phyloP scores from a whole-genome alignment of 495 filamentous ascomycete genomes.

The Xylaria sp. region DNA sequence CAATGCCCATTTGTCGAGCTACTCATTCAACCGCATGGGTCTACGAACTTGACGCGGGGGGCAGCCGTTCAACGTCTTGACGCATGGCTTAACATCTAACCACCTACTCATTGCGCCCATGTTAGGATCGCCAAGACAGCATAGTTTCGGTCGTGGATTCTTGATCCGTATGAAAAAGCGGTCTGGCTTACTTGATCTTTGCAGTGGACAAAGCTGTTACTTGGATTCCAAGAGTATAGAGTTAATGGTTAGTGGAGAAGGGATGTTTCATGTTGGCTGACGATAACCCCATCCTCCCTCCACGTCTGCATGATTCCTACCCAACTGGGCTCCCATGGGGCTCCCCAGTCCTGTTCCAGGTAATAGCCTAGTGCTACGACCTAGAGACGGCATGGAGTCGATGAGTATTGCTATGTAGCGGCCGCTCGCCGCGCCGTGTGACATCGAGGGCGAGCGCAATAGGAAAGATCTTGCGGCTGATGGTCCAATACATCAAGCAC shows the following conservation, averaged over 20 bases:
- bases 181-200: conserved; percentile 14
- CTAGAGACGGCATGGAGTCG: neutral
- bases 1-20: neutral
- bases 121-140: neutral
- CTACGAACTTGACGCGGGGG: neutral
- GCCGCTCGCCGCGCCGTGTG: conserved; percentile 7
- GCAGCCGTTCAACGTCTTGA: neutral
- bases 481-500: conserved; percentile 11
- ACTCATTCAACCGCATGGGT: neutral
- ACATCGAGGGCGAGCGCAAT: conserved; percentile 3
- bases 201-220: neutral
- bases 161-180: conserved; percentile 11
- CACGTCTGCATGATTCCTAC: conserved; percentile 15
- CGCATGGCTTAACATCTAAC: neutral
- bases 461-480: conserved; percentile 17
- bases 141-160: neutral
- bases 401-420: neutral
- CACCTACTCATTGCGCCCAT: neutral
- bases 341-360: neutral
- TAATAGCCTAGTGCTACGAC: neutral
- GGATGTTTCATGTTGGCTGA: conserved; percentile 27
- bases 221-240: conserved; percentile 11
- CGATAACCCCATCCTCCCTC: conserved; percentile 15
- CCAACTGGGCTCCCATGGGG: conserved; percentile 11
- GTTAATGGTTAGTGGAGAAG: conserved; percentile 12